Conservation (phyloP, 148 eudicot species). For the Vaccinium vitisidaea region DNA sequence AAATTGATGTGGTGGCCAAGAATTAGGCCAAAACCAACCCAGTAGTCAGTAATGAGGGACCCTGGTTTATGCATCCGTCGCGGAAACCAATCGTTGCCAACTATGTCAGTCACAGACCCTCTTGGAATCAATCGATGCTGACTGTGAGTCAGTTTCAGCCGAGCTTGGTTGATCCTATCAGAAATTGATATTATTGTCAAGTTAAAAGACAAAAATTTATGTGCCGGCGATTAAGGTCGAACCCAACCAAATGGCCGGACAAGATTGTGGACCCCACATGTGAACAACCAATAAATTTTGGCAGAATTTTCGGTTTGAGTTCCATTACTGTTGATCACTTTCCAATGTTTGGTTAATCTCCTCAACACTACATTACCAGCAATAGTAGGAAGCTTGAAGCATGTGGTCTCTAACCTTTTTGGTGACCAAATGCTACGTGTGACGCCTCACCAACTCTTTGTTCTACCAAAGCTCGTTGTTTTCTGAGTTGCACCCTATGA, state of each 20-base stretch:
- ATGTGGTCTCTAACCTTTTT: constrained; percentile 4
- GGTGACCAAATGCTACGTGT: constrained; percentile 5
- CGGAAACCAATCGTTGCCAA: too few species aligned
- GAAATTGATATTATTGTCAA: too few species aligned
- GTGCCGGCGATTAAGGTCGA: too few species aligned
- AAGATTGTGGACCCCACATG: background rate
- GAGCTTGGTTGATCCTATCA: too few species aligned
- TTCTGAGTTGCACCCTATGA: background rate
- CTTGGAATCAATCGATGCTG: too few species aligned
- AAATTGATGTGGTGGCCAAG: background rate
- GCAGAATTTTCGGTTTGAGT: background rate
- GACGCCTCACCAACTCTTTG: constrained; percentile 10
- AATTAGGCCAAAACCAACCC: background rate
- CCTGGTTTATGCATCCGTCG: too few species aligned
- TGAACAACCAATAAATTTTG: background rate
- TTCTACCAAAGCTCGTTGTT: constrained; percentile 5
- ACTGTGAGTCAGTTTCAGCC: too few species aligned
- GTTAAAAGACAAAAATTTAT: too few species aligned
- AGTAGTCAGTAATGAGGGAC: background rate
- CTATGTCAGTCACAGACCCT: too few species aligned
- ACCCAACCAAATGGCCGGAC: background rate
- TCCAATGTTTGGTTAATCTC: background rate
- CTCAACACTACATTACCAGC: background rate
- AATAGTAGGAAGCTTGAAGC: constrained; percentile 4
- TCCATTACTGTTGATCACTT: background rate